Percentiles rank a stretch among this genome's conserved stretches.
Evolutionary conservation across 1,139 yeast species (phyloP).

Genomic region (Pneumocystis murina): DNA sequence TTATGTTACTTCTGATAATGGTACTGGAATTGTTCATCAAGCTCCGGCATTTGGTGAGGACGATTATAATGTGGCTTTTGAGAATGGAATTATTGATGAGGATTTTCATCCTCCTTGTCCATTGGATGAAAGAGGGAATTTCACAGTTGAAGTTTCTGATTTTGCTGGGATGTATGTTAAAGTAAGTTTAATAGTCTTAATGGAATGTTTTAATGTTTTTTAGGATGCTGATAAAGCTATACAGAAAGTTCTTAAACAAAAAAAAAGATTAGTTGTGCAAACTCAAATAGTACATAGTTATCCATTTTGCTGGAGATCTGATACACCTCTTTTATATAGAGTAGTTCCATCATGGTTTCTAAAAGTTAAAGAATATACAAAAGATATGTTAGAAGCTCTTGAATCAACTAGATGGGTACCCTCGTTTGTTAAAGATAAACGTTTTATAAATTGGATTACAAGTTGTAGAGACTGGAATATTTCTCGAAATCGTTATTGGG

Average conservation of each 20-base stretch:
- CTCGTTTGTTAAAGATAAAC: conserved; percentile 69
- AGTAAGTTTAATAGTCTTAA: conserved; percentile 11
- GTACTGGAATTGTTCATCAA: conserved; percentile 98
- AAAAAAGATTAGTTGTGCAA: conserved; percentile 59
- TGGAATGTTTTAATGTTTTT: background rate
- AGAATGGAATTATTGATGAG: conserved; percentile 58
- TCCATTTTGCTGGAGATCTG: conserved; percentile 99
- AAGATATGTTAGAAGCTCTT: conserved; percentile 76
- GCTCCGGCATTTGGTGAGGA: conserved; percentile 99
- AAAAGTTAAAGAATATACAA: conserved; percentile 70
- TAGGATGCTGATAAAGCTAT: conserved; percentile 79
- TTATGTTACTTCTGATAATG: conserved; percentile 83
- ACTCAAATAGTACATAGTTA: conserved; percentile 87
- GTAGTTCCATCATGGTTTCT: conserved; percentile 99
- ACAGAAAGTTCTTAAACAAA: conserved; percentile 65
- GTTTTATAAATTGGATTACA: conserved; percentile 94
- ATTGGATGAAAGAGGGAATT: conserved; percentile 78
- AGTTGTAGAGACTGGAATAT: conserved; percentile 99
- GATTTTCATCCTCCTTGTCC: conserved; percentile 75
- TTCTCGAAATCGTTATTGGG: conserved; percentile 98
- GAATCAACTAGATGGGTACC: conserved; percentile 94
- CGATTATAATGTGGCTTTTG: conserved; percentile 75
- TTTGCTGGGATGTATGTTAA: conserved; percentile 78
- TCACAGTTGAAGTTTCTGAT: conserved; percentile 58
- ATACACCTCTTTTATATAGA: conserved; percentile 89